Conservation (phyloP, 1,284 basidiomycete species). For the Pseudozyma tsukubaensis region DNA sequence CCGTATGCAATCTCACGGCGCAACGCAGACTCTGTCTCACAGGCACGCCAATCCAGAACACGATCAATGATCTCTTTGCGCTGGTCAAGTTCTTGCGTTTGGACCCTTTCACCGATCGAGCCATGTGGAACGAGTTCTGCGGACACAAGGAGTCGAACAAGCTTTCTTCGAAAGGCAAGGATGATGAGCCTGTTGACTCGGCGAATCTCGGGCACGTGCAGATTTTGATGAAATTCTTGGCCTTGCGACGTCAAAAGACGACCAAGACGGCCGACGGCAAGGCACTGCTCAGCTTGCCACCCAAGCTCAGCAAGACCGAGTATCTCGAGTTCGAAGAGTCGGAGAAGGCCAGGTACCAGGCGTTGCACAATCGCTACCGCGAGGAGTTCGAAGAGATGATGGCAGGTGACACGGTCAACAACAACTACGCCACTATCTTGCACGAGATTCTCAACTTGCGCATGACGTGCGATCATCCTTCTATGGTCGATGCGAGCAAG, state of each 20-base stretch:
- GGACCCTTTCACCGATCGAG: conserved; percentile 91
- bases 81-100: conserved; percentile 94
- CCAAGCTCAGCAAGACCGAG: conserved; percentile 84
- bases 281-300: conserved; percentile 83
- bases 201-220: conserved; percentile 92
- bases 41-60: conserved; percentile 98
- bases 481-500: conserved; percentile 78
- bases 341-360: conserved; percentile 87
- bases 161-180: conserved; percentile 37
- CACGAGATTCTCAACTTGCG: conserved; percentile 82
- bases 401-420: conserved; percentile 87
- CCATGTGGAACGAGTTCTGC: conserved; percentile 90
- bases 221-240: conserved; percentile 95
- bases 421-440: conserved; percentile 96
- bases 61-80: conserved; percentile 96
- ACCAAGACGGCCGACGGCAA: conserved; percentile 83
- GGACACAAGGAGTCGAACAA: conserved; percentile 82
- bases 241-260: conserved; percentile 95
- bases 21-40: conserved; percentile 93
- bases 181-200: conserved; percentile 73
- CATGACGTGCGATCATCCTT: conserved; percentile 96
- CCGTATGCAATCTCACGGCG: conserved; percentile 92
- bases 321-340: conserved; percentile 84
- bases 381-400: conserved; percentile 87
- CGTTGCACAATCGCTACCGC: conserved; percentile 86